phyloP scores from a whole-genome alignment of 2,329 filamentous ascomycete genomes.

The Dothideomycetes sp. region DNA sequence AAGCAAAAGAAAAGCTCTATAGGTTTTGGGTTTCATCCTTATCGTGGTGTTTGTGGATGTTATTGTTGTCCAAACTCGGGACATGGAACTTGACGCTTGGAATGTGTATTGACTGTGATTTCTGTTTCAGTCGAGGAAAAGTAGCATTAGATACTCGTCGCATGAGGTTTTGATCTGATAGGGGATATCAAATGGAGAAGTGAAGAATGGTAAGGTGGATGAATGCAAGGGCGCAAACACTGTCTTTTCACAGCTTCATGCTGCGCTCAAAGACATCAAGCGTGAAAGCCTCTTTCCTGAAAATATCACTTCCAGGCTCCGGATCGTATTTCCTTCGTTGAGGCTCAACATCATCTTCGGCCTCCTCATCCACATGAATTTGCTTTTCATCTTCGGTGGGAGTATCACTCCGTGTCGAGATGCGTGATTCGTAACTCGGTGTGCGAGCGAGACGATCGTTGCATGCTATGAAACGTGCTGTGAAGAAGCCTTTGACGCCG shows the following conservation, averaged over 20 bases:
- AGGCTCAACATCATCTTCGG: conserved; percentile 9
- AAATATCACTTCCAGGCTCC: conserved; percentile 5
- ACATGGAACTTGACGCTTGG: too few species aligned
- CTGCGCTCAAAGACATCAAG: conserved; percentile 11
- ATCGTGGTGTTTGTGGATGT: too few species aligned
- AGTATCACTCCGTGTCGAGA: conserved; percentile 7
- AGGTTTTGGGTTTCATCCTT: too few species aligned
- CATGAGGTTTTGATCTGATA: too few species aligned
- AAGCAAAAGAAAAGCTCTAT: too few species aligned
- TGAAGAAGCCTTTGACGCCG: conserved; percentile 66
- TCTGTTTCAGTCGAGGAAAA: too few species aligned
- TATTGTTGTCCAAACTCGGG: too few species aligned
- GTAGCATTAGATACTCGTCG: too few species aligned
- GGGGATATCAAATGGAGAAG: conserved; percentile 12
- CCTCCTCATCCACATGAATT: not conserved
- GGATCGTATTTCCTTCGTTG: conserved; percentile 3
- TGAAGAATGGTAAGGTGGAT: not conserved
- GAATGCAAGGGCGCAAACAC: not conserved
- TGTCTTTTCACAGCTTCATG: conserved; percentile 9
- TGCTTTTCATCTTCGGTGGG: not conserved
- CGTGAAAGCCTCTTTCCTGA: conserved; percentile 9
- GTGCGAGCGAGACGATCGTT: conserved; percentile 13
- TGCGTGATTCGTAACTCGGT: conserved; percentile 10
- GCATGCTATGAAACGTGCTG: conserved; percentile 18
- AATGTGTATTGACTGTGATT: too few species aligned